Evolutionary conservation across 345 rosid species (phyloP), one percentile per base, ranked within the genome.

Genomic region (Sisymbrium altissimum): DNA sequence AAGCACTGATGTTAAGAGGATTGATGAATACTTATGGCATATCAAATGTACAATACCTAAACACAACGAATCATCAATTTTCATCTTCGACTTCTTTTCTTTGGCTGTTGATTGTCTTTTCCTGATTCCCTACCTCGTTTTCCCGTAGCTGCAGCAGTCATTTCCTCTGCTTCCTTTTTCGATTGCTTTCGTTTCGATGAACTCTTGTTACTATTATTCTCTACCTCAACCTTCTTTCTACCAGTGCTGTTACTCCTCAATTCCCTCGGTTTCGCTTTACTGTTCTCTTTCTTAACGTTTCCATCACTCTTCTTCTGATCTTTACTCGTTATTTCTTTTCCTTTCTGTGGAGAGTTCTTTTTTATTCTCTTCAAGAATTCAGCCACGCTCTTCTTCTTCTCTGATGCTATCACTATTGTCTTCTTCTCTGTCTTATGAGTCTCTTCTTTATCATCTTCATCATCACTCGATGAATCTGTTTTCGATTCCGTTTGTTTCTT

Each of bases 311-410:
- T 81, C 66, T 65, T 75, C 72, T 59, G 48, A 48, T 72, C 78
- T 74, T 65, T 71, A 65, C 73, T 39, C 40, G 66, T 29, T 59
- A 70, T 61, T 33, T 81, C 44, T 68, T 75, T 60, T 56, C 39
- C 82, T 72, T 77, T 84, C 80, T 83, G 77, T 9, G 77, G 57
- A 21, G 83, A 77, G 70, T 82, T 87, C 36, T 83, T 84, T 87
- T 84, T 79, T 17, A 90, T 86, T 59, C 90, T 86, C 72, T 84
- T 83, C 77, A 88, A 79, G 86, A 88, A 90, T 75, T 86, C 88
- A 5, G 81, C 94, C 2, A 82, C 91, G 27, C 89, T 84, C 78
- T 82, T 77, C 83, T 83, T 88, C 82, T 88, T 91, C 21, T 82
- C 82, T 41, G 74, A 61, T 6, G 82, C 41, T 27, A 19, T 12